These are phyloP conservation scores for Rosa hybrid DNA, from an alignment of 331 rosid species.

Conservation along the genomic window DNA sequence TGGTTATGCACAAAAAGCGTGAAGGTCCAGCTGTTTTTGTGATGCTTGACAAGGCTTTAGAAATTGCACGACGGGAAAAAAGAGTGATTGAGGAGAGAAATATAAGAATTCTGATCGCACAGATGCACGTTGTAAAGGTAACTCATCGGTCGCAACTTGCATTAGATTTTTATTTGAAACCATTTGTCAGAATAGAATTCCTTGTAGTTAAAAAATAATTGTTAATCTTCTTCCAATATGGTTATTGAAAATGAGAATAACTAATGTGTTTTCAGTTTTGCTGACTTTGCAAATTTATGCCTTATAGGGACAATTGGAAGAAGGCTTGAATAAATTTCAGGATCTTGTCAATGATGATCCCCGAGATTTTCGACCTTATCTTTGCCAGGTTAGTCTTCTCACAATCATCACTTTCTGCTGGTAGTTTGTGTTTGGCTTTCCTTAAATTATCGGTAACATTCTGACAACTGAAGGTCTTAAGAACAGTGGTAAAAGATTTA, in stretches of 20 bases:
- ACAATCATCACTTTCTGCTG: slow-evolving; percentile 14
- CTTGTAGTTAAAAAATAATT: background rate
- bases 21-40: slow-evolving; percentile 81
- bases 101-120: slow-evolving; percentile 81
- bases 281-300: slow-evolving; percentile 2
- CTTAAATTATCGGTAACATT: background rate
- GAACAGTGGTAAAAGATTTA: background rate
- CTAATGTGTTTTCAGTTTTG: background rate
- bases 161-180: slow-evolving; percentile 5
- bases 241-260: background rate
- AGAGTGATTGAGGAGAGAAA: slow-evolving; percentile 79
- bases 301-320: slow-evolving; percentile 79
- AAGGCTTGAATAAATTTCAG: slow-evolving; percentile 67
- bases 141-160: slow-evolving; percentile 10
- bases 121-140: slow-evolving; percentile 86
- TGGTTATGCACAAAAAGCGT: slow-evolving; percentile 78
- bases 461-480: background rate
- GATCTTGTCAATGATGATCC: slow-evolving; percentile 68
- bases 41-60: slow-evolving; percentile 66
- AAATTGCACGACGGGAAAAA: slow-evolving; percentile 57
- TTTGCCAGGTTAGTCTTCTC: slow-evolving; percentile 68
- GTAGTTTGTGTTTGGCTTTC: background rate
- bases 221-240: background rate
- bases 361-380: slow-evolving; percentile 90
- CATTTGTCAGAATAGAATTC: slow-evolving; percentile 2